Base-by-base conservation (phyloP, 1,284 basidiomycete species). In the Tilletia walkeri region DNA sequence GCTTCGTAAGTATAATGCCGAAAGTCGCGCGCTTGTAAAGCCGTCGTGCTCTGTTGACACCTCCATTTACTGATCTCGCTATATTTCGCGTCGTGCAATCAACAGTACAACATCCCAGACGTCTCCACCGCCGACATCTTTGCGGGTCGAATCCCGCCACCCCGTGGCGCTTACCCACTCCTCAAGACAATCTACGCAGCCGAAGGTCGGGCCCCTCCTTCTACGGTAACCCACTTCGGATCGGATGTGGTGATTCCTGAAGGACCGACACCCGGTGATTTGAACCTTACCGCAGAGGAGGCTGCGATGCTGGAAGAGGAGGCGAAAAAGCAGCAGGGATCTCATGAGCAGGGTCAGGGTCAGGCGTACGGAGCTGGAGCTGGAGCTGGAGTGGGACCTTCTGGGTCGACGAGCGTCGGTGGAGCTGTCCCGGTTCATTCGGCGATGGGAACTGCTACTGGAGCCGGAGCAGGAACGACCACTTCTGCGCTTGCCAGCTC, bases 151-250 rank as follows among this genome's bases (percentile, higher is more conserved):
- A 5, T 38, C 4, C 59, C 45, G 10, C 69, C 69, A 39, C 70
- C 80, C 2, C 36, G 69, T 14, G 75, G 73, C 0, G 74, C 75
- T 20, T 69, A 71, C 63, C 80, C 81, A 2, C 74, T 82, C 1
- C 78, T 79, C 74, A 77, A 80, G 72, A 80, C 81, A 4, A 69
- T 82, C 53, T 81, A 79, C 41, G 75, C 75, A 34, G 79, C 74
- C 39, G 81, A 82, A 66, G 81, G 79, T 3, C 67, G 78, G 14
- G 73, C 80, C 0, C 69, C 30, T 1, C 59, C 59, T 1, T 36
- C 59, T 2, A 18, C 59, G 36, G 16, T 18, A 2, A 12, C 18
- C 2, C 30, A 77, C 45, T 72, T 81, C 68, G 80, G 80, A n/a
- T 72, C 74, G 12, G 75, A 81, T 20, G 59, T 63, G 48, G 53